Conservation (phyloP, 2,329 filamentous ascomycete genomes). For the Juglanconis juglandina region DNA sequence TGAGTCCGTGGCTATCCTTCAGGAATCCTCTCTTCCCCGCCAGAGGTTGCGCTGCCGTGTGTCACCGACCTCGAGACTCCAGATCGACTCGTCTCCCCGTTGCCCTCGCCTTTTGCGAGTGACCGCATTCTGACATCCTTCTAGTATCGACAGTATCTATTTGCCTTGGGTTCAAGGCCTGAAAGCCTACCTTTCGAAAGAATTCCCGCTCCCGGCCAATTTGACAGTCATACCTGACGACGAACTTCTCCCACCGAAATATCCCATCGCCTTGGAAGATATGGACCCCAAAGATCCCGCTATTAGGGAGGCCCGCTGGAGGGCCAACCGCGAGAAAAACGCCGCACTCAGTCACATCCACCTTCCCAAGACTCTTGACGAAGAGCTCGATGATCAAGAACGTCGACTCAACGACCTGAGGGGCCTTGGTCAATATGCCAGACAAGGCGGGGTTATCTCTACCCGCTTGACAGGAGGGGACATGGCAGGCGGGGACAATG, state of each 20-base stretch:
- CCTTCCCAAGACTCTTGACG: constrained; percentile 13
- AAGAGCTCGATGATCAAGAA: constrained; percentile 21
- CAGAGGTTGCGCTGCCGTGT: neutral
- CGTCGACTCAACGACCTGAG: constrained; percentile 5
- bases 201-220: constrained; percentile 66
- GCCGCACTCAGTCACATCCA: constrained; percentile 24
- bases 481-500: constrained; percentile 18
- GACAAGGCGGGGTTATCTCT: constrained; percentile 3
- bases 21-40: no score
- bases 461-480: constrained; percentile 19
- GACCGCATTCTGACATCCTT: neutral
- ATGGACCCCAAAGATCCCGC: constrained; percentile 6
- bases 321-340: constrained; percentile 19
- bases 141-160: constrained; percentile 76
- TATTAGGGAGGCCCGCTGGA: neutral
- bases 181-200: constrained; percentile 60
- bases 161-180: constrained; percentile 73
- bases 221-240: constrained; percentile 69
- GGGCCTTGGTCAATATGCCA: neutral
- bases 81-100: neutral
- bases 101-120: neutral
- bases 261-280: constrained; percentile 33
- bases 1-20: no score
- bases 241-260: constrained; percentile 72
- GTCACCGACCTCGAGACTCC: neutral